Conservation (phyloP, 139 green algal genomes). For the Choricystis sp. region DNA sequence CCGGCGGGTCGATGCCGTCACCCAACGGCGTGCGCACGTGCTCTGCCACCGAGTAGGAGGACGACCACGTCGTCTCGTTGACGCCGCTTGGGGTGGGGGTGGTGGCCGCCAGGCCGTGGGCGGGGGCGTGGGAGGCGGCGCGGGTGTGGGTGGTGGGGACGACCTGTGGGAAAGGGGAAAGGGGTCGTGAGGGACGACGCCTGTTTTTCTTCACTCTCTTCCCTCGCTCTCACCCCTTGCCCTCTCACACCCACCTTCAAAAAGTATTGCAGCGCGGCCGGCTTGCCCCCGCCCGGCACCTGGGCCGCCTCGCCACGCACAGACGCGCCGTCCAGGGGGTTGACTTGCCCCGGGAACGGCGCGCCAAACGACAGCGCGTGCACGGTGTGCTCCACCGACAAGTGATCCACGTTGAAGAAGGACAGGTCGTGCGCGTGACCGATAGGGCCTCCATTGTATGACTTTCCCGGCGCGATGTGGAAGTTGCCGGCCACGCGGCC, state of each 20-base stretch:
- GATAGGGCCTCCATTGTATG: conserved; percentile 67
- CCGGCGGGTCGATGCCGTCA: conserved; percentile 42
- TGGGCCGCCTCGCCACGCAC: conserved; percentile 6
- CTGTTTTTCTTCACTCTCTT: too few species aligned
- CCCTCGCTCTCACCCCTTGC: too few species aligned
- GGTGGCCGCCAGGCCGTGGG: too few species aligned
- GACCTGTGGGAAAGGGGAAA: too few species aligned
- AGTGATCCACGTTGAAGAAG: conserved; percentile 43
- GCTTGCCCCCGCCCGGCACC: conserved; percentile 10
- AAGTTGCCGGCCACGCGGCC: conserved; percentile 85
- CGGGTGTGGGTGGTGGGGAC: background rate
- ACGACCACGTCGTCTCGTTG: background rate
- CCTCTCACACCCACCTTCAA: conserved; percentile 95
- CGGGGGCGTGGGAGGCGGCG: too few species aligned
- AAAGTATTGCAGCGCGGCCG: conserved; percentile 92
- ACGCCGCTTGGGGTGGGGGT: too few species aligned
- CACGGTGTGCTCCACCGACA: conserved; percentile 79
- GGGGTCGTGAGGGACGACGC: too few species aligned
- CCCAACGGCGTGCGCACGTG: conserved; percentile 1
- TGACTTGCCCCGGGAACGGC: conserved; percentile 55
- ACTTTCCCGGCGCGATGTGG: conserved; percentile 85
- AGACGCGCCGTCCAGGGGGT: conserved; percentile 55
- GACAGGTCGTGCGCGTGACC: conserved; percentile 91
- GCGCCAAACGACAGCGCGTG: conserved; percentile 51
- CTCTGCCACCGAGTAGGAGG: background rate